Evolutionary conservation across 139 green algal genomes (phyloP), one percentile per base, ranked within the genome.

Genomic region (Chlamydomonas schloesseri): DNA sequence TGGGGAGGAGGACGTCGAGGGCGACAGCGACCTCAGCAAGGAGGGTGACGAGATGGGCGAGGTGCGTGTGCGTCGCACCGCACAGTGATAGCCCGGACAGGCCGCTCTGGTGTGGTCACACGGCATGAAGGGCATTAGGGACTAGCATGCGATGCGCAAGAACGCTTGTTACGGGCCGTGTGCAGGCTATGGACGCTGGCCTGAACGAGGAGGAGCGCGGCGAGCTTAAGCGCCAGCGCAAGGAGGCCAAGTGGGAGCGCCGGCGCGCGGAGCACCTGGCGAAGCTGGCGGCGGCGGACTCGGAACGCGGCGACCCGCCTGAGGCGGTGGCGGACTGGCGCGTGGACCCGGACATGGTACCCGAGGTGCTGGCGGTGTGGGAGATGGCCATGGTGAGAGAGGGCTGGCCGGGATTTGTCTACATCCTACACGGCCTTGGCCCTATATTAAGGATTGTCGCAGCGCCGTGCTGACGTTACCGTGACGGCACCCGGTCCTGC

Each of bases 341-440:
- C 3, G 72, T 95, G 74, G 88, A 91, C 4, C 71, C 50, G 14
- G 46, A 90, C 37, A 77, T 91, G 57, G 62, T 97, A n/a, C 82
- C 89, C 5, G 90, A 96, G 18, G 65, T 97, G 64, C 87, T 98
- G 29, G 89, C 91, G 58, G 74, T 94, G 0, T 97, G 94, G 95
- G 94, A 96, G 87, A 88, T 97, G 73, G 84, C 65, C 71, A 91
- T 92, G 82, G 88, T 92, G 57, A 24, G 88, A n/a, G n/a, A n/a
- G n/a, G n/a, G n/a, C n/a, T n/a, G n/a, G n/a, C n/a, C n/a, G n/a
- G n/a, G n/a, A n/a, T n/a, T n/a, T n/a, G n/a, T n/a, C n/a, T n/a
- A n/a, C n/a, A n/a, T n/a, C n/a, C n/a, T n/a, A n/a, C n/a, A n/a
- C n/a, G n/a, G n/a, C n/a, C n/a, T n/a, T n/a, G n/a, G n/a, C n/a